A percentile compares a stretch with the other conserved stretches of the same genome.
Conservation (phyloP, 306 rosid genomes). For the Acmispon strigosus region DNA sequence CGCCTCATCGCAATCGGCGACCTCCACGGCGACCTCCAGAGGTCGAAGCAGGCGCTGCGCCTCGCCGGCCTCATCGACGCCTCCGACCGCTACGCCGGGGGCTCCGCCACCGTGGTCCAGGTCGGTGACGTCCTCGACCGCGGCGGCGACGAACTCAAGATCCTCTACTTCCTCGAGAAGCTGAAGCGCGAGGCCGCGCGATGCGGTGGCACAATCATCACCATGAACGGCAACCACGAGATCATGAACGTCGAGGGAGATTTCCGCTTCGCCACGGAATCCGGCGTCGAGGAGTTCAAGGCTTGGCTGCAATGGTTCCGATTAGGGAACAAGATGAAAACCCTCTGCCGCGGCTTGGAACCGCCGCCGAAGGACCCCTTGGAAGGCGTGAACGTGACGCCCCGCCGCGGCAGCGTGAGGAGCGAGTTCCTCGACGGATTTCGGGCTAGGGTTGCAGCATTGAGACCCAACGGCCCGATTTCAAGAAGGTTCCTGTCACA, state of each 20-base stretch:
- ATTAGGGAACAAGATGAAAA: slow-evolving; percentile 52
- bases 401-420: slow-evolving; percentile 37
- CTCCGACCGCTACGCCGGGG: slow-evolving; percentile 61
- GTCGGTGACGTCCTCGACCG: slow-evolving; percentile 90
- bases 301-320: slow-evolving; percentile 72
- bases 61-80: slow-evolving; percentile 62
- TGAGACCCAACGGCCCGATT: slow-evolving; percentile 71
- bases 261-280: slow-evolving; percentile 45
- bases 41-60: slow-evolving; percentile 62
- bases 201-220: slow-evolving; percentile 55
- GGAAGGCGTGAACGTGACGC: slow-evolving; percentile 44
- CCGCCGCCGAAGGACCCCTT: slow-evolving; percentile 37
- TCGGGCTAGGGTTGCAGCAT: slow-evolving; percentile 76
- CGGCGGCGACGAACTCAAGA: slow-evolving; percentile 73
- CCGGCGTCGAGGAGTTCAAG: slow-evolving; percentile 61
- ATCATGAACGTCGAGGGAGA: slow-evolving; percentile 88
- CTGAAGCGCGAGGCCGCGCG: slow-evolving; percentile 62
- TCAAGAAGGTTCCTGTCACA: slow-evolving; percentile 53
- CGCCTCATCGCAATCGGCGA: slow-evolving; percentile 85
- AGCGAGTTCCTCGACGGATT: slow-evolving; percentile 39
- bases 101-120: slow-evolving; percentile 75
- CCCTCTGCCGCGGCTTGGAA: slow-evolving; percentile 50
- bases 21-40: slow-evolving; percentile 84
- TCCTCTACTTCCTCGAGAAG: slow-evolving; percentile 74
- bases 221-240: slow-evolving; percentile 97